Percentiles rank a stretch among this genome's conserved stretches.
Evolutionary conservation across 257 asterid genomes (phyloP).

Genomic region (Ocimum tenuiflorum): DNA sequence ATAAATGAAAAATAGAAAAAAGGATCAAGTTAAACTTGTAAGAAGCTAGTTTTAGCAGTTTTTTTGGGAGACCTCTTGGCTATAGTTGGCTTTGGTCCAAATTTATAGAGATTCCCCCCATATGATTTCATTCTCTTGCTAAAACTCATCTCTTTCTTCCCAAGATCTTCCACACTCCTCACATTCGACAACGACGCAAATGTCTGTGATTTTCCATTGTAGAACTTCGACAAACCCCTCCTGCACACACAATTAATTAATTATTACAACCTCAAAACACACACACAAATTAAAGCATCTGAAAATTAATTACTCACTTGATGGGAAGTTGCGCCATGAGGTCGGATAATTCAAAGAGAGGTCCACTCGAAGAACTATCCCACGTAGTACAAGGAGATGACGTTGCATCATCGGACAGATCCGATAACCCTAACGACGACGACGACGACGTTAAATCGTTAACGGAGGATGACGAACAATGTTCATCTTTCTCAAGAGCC

Average conservation of each 20-base stretch:
- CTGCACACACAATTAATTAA: constrained; percentile 36
- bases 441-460: no score
- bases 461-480: no score
- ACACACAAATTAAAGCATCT: neutral
- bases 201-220: constrained; percentile 54
- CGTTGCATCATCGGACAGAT: constrained; percentile 40
- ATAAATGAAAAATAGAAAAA: no score
- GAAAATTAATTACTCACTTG: constrained; percentile 34
- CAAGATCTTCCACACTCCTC: constrained; percentile 50
- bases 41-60: no score
- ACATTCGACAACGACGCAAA: constrained; percentile 41
- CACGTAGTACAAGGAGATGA: no score
- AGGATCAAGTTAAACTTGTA: neutral
- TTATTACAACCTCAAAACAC: no score
- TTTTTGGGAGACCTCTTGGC: constrained; percentile 39
- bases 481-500: no score
- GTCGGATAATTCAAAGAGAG: constrained; percentile 38
- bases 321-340: constrained; percentile 64
- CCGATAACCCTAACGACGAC: constrained; percentile 20
- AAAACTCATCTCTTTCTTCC: constrained; percentile 21
- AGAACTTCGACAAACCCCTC: constrained; percentile 59
- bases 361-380: constrained; percentile 26
- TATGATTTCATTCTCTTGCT: constrained; percentile 45
- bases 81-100: constrained; percentile 54
- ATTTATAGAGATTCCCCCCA: constrained; percentile 30